Conservation (phyloP, 2,329 filamentous ascomycete genomes). For the Colletotrichum lentis region DNA sequence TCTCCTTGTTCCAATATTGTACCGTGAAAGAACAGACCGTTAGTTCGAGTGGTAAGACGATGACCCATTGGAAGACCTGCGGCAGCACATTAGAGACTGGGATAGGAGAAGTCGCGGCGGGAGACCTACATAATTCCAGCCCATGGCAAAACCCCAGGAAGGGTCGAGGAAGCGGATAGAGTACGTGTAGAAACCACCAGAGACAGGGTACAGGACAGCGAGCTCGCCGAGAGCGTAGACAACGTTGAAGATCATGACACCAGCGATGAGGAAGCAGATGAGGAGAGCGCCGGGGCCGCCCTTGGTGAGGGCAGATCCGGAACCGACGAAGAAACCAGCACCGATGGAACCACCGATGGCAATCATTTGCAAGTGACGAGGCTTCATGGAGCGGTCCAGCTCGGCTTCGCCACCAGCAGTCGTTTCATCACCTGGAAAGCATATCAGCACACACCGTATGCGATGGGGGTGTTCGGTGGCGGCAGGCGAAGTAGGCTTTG, state of each 20-base stretch:
- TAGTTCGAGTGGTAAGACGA: constrained; percentile 60
- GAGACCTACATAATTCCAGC: constrained; percentile 54
- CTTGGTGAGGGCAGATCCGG: constrained; percentile 60
- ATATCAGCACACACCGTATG: not conserved
- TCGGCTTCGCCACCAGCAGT: constrained; percentile 40
- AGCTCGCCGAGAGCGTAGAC: constrained; percentile 68
- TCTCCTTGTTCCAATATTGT: constrained; percentile 58
- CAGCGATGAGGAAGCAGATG: constrained; percentile 63
- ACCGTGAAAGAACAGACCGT: constrained; percentile 62
- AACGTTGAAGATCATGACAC: constrained; percentile 69
- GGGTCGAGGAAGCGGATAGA: constrained; percentile 69
- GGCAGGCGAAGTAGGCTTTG: too few species aligned
- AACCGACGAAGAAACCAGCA: constrained; percentile 70
- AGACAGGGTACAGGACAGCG: constrained; percentile 68
- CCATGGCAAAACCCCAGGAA: constrained; percentile 66
- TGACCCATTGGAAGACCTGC: constrained; percentile 57
- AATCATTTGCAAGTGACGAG: constrained; percentile 69
- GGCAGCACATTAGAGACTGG: not conserved
- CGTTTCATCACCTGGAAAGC: constrained; percentile 19
- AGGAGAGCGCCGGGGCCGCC: constrained; percentile 58
- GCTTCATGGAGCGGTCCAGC: constrained; percentile 60
- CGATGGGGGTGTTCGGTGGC: not conserved
- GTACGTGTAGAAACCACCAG: constrained; percentile 70
- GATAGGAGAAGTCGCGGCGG: too few species aligned
- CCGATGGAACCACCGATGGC: constrained; percentile 69